A percentile compares a stretch with the other conserved stretches of the same genome.
phyloP scores from a whole-genome alignment of 2,329 filamentous ascomycete genomes.

The Colletotrichum spinosum region DNA sequence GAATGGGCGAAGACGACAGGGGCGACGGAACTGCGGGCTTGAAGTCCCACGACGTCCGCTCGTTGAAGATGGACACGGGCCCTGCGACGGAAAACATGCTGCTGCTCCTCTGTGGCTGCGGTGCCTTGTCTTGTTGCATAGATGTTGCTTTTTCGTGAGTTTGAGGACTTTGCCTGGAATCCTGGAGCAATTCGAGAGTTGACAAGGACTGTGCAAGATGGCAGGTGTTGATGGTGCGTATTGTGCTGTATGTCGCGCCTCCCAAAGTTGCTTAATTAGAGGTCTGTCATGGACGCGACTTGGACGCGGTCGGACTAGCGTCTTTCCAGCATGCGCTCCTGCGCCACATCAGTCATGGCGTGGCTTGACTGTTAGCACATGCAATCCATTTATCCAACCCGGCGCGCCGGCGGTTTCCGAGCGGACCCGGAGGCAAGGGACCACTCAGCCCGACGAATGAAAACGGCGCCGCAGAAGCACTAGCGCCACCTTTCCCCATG shows the following conservation, averaged over 20 bases:
- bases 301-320: conserved; percentile 19
- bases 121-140: conserved; percentile 50
- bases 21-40: conserved; percentile 65
- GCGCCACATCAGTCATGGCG: conserved; percentile 10
- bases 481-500: conserved; percentile 19
- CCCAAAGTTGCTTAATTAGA: conserved; percentile 19
- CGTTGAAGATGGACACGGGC: conserved; percentile 56
- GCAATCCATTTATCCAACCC: conserved; percentile 16
- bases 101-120: conserved; percentile 30
- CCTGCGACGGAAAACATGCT: conserved; percentile 56
- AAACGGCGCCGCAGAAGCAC: conserved; percentile 11
- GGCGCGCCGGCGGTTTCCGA: conserved; percentile 28
- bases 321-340: too few species aligned
- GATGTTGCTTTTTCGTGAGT: conserved; percentile 18
- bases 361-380: conserved; percentile 20
- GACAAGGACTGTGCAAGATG: too few species aligned
- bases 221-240: neutral
- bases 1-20: conserved; percentile 69
- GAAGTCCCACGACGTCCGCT: conserved; percentile 55
- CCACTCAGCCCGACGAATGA: conserved; percentile 20
- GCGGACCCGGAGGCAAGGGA: conserved; percentile 31
- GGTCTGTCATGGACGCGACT: conserved; percentile 21
- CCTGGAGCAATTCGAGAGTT: too few species aligned
- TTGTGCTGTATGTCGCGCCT: neutral
- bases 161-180: neutral